Percentiles rank a stretch among this genome's conserved stretches.
These are phyloP conservation scores for Cercospora sp. DNA, from an alignment of 2,329 filamentous ascomycete species.

Conservation along the genomic window DNA sequence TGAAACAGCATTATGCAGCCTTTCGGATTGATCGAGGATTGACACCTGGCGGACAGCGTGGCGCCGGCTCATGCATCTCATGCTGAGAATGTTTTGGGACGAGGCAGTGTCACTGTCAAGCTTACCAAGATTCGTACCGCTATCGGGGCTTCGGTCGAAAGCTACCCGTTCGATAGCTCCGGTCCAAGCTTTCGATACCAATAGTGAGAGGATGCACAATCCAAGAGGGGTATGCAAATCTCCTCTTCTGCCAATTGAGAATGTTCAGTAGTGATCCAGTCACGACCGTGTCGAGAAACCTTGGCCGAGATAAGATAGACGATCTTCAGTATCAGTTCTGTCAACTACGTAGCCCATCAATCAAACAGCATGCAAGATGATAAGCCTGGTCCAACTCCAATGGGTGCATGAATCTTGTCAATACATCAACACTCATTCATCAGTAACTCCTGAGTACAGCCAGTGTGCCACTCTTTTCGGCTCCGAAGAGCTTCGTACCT, in stretches of 20 bases:
- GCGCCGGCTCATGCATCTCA: not conserved
- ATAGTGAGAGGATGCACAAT: not conserved
- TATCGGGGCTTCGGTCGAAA: not conserved
- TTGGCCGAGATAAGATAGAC: not conserved
- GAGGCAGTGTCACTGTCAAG: not conserved
- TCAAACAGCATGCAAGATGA: not conserved
- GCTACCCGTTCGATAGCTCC: not conserved
- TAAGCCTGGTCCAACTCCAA: not conserved
- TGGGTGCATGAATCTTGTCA: not conserved
- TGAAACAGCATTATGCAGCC: not conserved
- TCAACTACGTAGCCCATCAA: not conserved
- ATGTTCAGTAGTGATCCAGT: not conserved
- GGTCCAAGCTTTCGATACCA: not conserved
- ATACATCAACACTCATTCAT: not conserved
- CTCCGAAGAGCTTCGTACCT: not conserved
- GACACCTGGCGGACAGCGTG: not conserved
- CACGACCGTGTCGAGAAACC: not conserved
- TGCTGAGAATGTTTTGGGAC: not conserved
- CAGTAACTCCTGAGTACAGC: not conserved
- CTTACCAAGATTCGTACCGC: not conserved
- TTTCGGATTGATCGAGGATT: not conserved
- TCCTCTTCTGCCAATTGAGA: not conserved
- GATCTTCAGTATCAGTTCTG: not conserved
- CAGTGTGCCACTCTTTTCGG: not conserved
- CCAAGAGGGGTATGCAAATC: not conserved